A percentile compares a stretch with the other conserved stretches of the same genome.
Evolutionary conservation across 805 yeast species (phyloP).

Genomic region (Kazachstania psychrophila): DNA sequence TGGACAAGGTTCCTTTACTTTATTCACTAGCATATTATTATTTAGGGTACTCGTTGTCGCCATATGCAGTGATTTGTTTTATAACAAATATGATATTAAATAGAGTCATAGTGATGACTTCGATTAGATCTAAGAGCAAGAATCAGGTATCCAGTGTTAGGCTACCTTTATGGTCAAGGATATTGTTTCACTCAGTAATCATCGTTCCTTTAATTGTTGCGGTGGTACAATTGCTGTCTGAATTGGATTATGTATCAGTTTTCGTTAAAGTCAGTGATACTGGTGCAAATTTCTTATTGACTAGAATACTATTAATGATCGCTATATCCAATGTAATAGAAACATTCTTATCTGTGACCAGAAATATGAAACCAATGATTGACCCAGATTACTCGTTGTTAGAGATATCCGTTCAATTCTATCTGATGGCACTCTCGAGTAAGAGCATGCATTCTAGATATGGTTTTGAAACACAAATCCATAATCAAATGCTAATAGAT

Average conservation of each 20-base stretch:
- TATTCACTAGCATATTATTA: background rate
- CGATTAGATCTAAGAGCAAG: constrained; percentile 34
- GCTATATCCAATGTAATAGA: constrained; percentile 37
- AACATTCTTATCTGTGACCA: constrained; percentile 47
- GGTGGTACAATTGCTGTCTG: background rate
- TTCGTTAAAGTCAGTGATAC: background rate
- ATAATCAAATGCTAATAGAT: constrained; percentile 6
- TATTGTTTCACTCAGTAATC: constrained; percentile 27
- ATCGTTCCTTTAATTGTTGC: constrained; percentile 9
- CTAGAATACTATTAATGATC: constrained; percentile 9
- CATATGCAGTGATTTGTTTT: constrained; percentile 46
- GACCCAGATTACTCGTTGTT: constrained; percentile 25
- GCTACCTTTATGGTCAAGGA: constrained; percentile 23
- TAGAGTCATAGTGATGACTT: constrained; percentile 49
- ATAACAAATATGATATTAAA: constrained; percentile 49
- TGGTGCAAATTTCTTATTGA: constrained; percentile 2
- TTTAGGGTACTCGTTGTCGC: constrained; percentile 39
- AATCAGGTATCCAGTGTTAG: constrained; percentile 4
- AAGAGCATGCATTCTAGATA: background rate
- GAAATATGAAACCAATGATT: constrained; percentile 28
- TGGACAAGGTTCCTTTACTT: background rate
- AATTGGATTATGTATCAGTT: background rate
- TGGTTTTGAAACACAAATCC: background rate
- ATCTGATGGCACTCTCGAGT: background rate
- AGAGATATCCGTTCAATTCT: constrained; percentile 23